Evolutionary conservation across 805 yeast species (phyloP).

Genomic region (Yarrowia bubula): DNA sequence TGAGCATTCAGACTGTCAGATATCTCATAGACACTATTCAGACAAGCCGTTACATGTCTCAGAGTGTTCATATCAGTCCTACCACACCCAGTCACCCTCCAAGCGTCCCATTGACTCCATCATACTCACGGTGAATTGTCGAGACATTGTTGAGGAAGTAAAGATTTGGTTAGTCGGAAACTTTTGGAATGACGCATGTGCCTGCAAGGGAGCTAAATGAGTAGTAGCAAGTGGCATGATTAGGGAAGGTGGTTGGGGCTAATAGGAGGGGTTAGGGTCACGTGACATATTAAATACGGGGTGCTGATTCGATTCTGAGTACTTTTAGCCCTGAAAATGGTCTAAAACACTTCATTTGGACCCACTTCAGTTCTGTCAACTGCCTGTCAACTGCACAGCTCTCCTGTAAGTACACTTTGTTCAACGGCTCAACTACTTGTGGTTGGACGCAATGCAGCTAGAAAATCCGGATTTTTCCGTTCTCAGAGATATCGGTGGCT

Average conservation of each 20-base stretch:
- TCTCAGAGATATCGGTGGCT: neutral
- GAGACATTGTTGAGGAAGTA: slow-evolving; percentile 15
- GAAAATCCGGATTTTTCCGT: slow-evolving; percentile 5
- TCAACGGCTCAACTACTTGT: neutral
- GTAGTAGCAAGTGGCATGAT: neutral
- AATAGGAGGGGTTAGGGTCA: too few species aligned
- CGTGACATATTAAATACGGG: too few species aligned
- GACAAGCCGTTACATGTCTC: too few species aligned
- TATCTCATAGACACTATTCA: too few species aligned
- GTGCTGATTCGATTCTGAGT: too few species aligned
- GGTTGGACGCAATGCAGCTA: neutral
- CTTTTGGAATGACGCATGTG: slow-evolving; percentile 7
- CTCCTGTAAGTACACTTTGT: neutral
- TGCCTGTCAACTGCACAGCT: neutral
- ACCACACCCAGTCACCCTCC: neutral
- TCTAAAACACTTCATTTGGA: too few species aligned
- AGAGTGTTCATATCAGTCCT: neutral
- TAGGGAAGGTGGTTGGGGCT: neutral
- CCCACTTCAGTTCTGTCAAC: neutral
- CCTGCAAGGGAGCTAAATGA: neutral
- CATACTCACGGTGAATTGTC: slow-evolving; percentile 24
- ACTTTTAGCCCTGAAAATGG: too few species aligned
- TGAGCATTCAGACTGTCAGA: too few species aligned
- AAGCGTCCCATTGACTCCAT: neutral
- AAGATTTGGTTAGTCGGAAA: neutral